A percentile compares a stretch with the other conserved stretches of the same genome.
Conservation (phyloP, 129 eudicot genomes). For the Logfia minima region DNA sequence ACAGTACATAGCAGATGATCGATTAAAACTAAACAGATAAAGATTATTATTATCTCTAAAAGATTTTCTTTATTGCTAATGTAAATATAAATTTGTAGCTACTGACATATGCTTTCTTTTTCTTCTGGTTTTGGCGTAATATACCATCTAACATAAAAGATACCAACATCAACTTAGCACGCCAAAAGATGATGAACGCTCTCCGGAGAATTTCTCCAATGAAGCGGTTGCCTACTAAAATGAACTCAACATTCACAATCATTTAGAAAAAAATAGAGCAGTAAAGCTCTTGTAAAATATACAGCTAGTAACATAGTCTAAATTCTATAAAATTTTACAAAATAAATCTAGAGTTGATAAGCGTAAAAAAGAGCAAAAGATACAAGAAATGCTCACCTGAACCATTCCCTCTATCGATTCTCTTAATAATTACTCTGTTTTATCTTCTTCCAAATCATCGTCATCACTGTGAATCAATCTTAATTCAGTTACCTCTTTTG, state of each 20-base stretch:
- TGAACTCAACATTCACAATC: neutral
- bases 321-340: slow-evolving; percentile 34
- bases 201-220: no score
- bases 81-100: no score
- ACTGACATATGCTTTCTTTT: no score
- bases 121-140: no score
- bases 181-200: no score
- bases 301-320: slow-evolving; percentile 29
- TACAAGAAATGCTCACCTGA: slow-evolving; percentile 18
- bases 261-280: neutral
- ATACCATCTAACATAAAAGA: no score
- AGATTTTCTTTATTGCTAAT: no score
- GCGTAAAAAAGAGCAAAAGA: slow-evolving; percentile 36
- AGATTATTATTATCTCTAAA: no score
- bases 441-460: slow-evolving; percentile 71
- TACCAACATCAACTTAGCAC: no score
- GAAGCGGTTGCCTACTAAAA: neutral
- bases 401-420: neutral
- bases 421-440: slow-evolving; percentile 50
- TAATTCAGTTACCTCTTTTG: slow-evolving; percentile 48
- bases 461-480: slow-evolving; percentile 39
- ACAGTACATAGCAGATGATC: no score
- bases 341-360: slow-evolving; percentile 15
- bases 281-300: slow-evolving; percentile 27
- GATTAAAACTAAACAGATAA: no score